Evolutionary conservation across 208 protist species (phyloP).

Genomic region (Trypanosoma avium): DNA sequence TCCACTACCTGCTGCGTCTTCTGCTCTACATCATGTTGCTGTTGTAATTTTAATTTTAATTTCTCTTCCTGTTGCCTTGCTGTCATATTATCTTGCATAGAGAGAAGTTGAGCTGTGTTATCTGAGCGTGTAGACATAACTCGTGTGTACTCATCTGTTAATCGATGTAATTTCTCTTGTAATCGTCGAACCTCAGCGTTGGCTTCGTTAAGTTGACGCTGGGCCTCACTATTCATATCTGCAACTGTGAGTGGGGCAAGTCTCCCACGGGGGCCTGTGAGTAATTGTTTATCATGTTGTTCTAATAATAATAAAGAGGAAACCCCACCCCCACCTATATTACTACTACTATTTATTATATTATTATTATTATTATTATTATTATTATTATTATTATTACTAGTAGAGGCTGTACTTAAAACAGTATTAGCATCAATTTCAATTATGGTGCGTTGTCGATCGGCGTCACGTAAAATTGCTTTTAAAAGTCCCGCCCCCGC

Average conservation of each 20-base stretch:
- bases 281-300: conserved; percentile 48
- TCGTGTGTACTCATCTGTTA: conserved; percentile 57
- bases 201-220: conserved; percentile 61
- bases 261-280: conserved; percentile 53
- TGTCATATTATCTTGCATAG: conserved; percentile 38
- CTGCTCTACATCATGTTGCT: conserved; percentile 37
- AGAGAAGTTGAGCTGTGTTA: conserved; percentile 45
- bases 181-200: conserved; percentile 68
- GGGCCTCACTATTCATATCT: conserved; percentile 55
- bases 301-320: conserved; percentile 43
- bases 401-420: conserved; percentile 44
- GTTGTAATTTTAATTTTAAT: conserved; percentile 42
- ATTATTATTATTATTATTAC: background rate
- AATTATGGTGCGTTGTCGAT: conserved; percentile 56
- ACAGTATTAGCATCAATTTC: conserved; percentile 48
- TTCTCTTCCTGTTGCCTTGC: conserved; percentile 15
- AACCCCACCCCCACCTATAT: background rate
- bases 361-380: background rate
- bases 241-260: conserved; percentile 60
- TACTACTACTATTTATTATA: background rate
- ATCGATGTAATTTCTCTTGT: conserved; percentile 58
- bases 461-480: conserved; percentile 64
- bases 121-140: conserved; percentile 49
- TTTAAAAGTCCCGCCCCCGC: conserved; percentile 60
- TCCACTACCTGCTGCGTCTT: conserved; percentile 36